Percentiles rank a stretch among this genome's conserved stretches.
Conservation (phyloP, 495 filamentous ascomycete species). For the Pyrenula aspistea region DNA sequence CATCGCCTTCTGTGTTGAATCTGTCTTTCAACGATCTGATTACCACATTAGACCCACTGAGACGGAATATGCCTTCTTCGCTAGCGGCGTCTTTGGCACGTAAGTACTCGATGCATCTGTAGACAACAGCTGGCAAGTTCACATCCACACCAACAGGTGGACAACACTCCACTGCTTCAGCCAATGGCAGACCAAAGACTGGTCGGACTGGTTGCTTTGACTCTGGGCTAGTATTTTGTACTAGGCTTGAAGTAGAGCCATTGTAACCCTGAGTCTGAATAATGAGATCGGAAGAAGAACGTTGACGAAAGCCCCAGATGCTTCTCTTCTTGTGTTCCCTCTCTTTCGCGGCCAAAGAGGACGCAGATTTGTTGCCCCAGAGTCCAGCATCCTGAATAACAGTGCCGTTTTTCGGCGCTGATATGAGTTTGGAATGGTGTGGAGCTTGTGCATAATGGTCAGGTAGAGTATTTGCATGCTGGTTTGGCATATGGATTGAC, state of each 20-base stretch:
- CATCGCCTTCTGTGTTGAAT: conserved; percentile 89
- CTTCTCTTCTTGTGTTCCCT: conserved; percentile 59
- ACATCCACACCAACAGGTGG: conserved; percentile 57
- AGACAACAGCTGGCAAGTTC: conserved; percentile 86
- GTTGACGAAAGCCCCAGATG: conserved; percentile 81
- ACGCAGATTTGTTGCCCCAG: conserved; percentile 66
- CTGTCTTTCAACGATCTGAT: conserved; percentile 83
- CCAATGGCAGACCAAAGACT: conserved; percentile 77
- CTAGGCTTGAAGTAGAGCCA: conserved; percentile 22
- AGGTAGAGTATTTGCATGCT: conserved; percentile 8
- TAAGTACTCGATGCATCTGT: conserved; percentile 91
- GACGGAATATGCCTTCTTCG: conserved; percentile 92
- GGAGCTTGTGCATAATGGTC: conserved; percentile 11
- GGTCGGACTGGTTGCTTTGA: conserved; percentile 49
- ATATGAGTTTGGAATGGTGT: conserved; percentile 55
- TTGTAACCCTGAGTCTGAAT: conserved; percentile 22
- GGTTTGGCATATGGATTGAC: conserved; percentile 6
- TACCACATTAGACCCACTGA: conserved; percentile 88
- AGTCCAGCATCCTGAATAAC: conserved; percentile 75
- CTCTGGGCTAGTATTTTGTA: conserved; percentile 30
- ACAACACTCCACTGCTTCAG: conserved; percentile 75
- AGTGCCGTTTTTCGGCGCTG: conserved; percentile 73
- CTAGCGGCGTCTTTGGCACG: conserved; percentile 66
- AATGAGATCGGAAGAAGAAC: conserved; percentile 48
- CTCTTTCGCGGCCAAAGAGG: conserved; percentile 49